phyloP scores from a whole-genome alignment of 306 rosid species.

The Potentilla sterilis region DNA sequence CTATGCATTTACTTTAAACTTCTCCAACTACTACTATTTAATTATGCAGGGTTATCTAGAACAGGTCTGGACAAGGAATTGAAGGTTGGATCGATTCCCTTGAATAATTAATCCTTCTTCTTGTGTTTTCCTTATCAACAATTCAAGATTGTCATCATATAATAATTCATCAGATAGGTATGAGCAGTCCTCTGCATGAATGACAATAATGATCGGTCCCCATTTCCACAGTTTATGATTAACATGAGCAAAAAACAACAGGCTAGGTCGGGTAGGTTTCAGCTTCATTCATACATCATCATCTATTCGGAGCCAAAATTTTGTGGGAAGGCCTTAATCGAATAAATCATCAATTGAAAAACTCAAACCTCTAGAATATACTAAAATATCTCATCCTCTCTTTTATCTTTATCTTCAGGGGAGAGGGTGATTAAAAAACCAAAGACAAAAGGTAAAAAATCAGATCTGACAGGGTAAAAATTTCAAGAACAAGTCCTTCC shows the following conservation, averaged over 20 bases:
- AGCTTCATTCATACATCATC: conserved; percentile 27
- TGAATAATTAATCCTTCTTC: conserved; percentile 28
- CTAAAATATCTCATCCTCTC: conserved; percentile 42
- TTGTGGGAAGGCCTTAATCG: conserved; percentile 28
- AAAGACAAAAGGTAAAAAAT: conserved; percentile 6
- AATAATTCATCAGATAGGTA: conserved; percentile 29
- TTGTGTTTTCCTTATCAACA: not conserved
- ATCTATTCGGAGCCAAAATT: conserved; percentile 33
- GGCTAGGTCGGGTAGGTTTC: conserved; percentile 23
- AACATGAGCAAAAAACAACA: not conserved
- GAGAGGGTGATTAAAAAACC: conserved; percentile 22
- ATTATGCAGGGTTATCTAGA: not conserved
- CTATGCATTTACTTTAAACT: not conserved
- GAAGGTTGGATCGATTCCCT: conserved; percentile 28
- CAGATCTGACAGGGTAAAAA: not conserved
- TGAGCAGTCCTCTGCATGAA: conserved; percentile 30
- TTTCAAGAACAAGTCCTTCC: conserved; percentile 19
- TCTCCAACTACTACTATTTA: not conserved
- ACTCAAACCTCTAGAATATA: conserved; percentile 30
- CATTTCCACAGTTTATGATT: conserved; percentile 20
- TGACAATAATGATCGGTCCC: conserved; percentile 27
- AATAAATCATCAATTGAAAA: conserved; percentile 28
- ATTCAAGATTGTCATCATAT: conserved; percentile 18
- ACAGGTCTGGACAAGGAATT: conserved; percentile 34
- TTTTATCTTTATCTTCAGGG: conserved; percentile 53